A percentile compares a stretch with the other conserved stretches of the same genome.
These are phyloP conservation scores for Pugionium cornutum DNA, from an alignment of 345 rosid species.

Conservation along the genomic window DNA sequence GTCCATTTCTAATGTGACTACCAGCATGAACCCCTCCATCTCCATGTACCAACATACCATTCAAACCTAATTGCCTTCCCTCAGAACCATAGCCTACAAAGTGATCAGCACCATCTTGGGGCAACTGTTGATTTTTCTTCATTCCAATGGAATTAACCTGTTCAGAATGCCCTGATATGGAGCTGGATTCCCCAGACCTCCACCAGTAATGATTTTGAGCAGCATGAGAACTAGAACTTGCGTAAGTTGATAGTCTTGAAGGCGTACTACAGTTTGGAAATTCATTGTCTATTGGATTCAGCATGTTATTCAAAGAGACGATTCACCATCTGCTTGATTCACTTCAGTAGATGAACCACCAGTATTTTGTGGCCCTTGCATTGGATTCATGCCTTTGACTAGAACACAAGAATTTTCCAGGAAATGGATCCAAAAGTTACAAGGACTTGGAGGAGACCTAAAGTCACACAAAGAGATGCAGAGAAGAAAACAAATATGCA, in stretches of 20 bases:
- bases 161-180: conserved; percentile 45
- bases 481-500: conserved; percentile 18
- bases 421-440: conserved; percentile 21
- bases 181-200: conserved; percentile 70
- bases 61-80: conserved; percentile 44
- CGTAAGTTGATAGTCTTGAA: conserved; percentile 46
- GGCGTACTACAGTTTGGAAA: conserved; percentile 45
- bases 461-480: conserved; percentile 35
- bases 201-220: conserved; percentile 51
- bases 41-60: conserved; percentile 19
- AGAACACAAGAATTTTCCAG: conserved; percentile 32
- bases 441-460: conserved; percentile 33
- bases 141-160: conserved; percentile 48
- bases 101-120: conserved; percentile 42
- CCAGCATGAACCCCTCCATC: conserved; percentile 33
- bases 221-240: conserved; percentile 44
- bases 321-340: conserved; percentile 56
- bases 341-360: conserved; percentile 57
- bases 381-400: conserved; percentile 43
- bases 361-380: conserved; percentile 61
- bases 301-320: conserved; percentile 45
- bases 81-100: conserved; percentile 51
- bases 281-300: conserved; percentile 50
- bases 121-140: conserved; percentile 52
- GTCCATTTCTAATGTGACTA: conserved; percentile 49